phyloP scores from a whole-genome alignment of 208 protist genomes.

The Acanthamoeba triangularis region DNA sequence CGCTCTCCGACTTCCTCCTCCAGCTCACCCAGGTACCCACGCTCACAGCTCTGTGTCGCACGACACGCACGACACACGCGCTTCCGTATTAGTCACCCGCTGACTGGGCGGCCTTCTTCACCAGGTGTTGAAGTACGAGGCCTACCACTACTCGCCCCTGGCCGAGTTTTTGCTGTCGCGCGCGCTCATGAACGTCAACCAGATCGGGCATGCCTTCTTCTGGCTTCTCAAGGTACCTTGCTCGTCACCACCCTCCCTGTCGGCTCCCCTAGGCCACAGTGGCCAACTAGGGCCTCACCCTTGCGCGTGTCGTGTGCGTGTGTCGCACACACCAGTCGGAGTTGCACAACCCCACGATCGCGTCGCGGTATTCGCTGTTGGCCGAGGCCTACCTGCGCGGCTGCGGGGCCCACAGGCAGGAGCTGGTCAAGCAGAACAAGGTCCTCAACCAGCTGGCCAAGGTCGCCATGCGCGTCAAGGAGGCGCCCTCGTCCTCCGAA shows the following conservation, averaged over 20 bases:
- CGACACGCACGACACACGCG: no score
- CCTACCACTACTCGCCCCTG: slow-evolving; percentile 90
- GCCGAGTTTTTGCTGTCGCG: slow-evolving; percentile 90
- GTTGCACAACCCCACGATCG: slow-evolving; percentile 83
- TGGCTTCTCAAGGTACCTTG: slow-evolving; percentile 89
- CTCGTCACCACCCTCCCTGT: neutral
- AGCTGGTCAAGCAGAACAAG: slow-evolving; percentile 67
- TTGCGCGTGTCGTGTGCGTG: neutral
- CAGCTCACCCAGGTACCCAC: slow-evolving; percentile 89
- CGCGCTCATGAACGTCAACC: slow-evolving; percentile 87
- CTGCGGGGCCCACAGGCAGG: slow-evolving; percentile 79
- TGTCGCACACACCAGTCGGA: slow-evolving; percentile 78
- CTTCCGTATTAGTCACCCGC: no score
- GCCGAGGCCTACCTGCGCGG: slow-evolving; percentile 85
- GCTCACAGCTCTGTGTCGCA: slow-evolving; percentile 84
- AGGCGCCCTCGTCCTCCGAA: neutral
- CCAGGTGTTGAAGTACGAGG: slow-evolving; percentile 92
- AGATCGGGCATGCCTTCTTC: slow-evolving; percentile 91
- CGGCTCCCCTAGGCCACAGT: no score
- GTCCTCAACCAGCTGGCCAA: slow-evolving; percentile 51
- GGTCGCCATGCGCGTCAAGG: slow-evolving; percentile 68
- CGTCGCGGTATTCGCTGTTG: slow-evolving; percentile 86
- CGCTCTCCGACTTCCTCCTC: slow-evolving; percentile 86
- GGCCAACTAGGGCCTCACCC: no score
- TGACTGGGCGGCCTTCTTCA: neutral